Base-by-base conservation (phyloP, 225 moss, liverwort and hornwort genomes). In the Sphagnum tenellum region DNA sequence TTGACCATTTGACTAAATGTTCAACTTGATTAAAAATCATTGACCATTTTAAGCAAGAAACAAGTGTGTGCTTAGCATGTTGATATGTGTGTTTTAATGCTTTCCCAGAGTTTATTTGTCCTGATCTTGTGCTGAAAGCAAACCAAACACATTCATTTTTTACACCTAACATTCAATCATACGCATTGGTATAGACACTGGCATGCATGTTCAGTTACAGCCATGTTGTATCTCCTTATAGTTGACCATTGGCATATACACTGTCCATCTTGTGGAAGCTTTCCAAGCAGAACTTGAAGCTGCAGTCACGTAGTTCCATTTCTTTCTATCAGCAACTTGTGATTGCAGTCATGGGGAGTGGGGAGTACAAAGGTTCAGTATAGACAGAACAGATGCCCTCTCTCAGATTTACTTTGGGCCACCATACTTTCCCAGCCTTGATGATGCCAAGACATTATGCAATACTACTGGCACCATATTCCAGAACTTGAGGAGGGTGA, bases 401-500 rank as follows among this genome's bases (percentile, higher is more conserved):
- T 74, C 78, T 46, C 87, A 87, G 46, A 85, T 92, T 3, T 92
- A 92, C 78, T 92, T 87, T 60, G 92, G 89, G 64, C 92, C 92
- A 8, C 85, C 92, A 0, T 92, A 92, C 57, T 92, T 89, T 44
- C 92, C 89, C 0, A 92, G 92, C 64, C 76, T 92, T 13, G 92
- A 92, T 51, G 92, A 89, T 0, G 92, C 92, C 3, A 77, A 85
- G 71, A 92, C 92, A 3, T 89, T 92, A 59, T 89, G 3, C 89
- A 89, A 3, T 79, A 81, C 65, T 87, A 56, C 8, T 92, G 87
- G 87, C 89, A 85, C 5, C 72, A 85, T 5, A 66, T 75, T 3
- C 66, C 75, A 3, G 78, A 71, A 47, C 58, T 77, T 7, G 79
- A 82, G 68, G 89, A 81, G 69, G 82, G 81, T 11, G 67, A 68